These are phyloP conservation scores for Davidsoniella virescens DNA, from an alignment of 2,329 filamentous ascomycete genomes.

Conservation along the genomic window DNA sequence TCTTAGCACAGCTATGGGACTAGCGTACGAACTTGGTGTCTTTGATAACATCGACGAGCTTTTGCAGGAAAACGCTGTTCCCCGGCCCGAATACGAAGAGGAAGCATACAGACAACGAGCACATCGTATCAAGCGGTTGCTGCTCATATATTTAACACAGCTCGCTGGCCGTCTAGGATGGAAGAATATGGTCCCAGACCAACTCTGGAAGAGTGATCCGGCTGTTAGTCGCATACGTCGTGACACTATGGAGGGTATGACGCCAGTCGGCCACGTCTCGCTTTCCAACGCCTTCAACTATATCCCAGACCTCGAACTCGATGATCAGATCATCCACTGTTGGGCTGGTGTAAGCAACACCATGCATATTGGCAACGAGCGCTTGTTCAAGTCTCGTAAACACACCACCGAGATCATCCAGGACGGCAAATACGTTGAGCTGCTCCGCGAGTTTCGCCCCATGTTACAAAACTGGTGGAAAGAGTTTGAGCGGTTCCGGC, in stretches of 20 bases:
- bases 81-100: slow-evolving; percentile 53
- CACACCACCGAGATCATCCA: slow-evolving; percentile 82
- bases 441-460: slow-evolving; percentile 67
- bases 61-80: slow-evolving; percentile 40
- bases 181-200: slow-evolving; percentile 79
- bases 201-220: slow-evolving; percentile 40
- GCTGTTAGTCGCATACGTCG: slow-evolving; percentile 34
- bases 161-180: slow-evolving; percentile 84
- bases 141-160: slow-evolving; percentile 84
- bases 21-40: slow-evolving; percentile 87
- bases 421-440: slow-evolving; percentile 64
- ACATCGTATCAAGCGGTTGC: slow-evolving; percentile 65
- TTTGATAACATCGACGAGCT: slow-evolving; percentile 78
- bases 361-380: slow-evolving; percentile 81
- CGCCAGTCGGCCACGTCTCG: slow-evolving; percentile 43
- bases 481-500: slow-evolving; percentile 63
- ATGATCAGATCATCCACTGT: slow-evolving; percentile 62
- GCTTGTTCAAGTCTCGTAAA: slow-evolving; percentile 72
- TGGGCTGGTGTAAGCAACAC: slow-evolving; percentile 89
- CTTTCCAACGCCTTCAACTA: slow-evolving; percentile 46
- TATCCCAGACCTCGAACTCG: slow-evolving; percentile 48
- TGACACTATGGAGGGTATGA: slow-evolving; percentile 36
- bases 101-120: slow-evolving; percentile 62
- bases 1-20: slow-evolving; percentile 72
- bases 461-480: slow-evolving; percentile 63